phyloP scores from a whole-genome alignment of 2,329 filamentous ascomycete genomes.

The Thermothelomyces thermophilus region DNA sequence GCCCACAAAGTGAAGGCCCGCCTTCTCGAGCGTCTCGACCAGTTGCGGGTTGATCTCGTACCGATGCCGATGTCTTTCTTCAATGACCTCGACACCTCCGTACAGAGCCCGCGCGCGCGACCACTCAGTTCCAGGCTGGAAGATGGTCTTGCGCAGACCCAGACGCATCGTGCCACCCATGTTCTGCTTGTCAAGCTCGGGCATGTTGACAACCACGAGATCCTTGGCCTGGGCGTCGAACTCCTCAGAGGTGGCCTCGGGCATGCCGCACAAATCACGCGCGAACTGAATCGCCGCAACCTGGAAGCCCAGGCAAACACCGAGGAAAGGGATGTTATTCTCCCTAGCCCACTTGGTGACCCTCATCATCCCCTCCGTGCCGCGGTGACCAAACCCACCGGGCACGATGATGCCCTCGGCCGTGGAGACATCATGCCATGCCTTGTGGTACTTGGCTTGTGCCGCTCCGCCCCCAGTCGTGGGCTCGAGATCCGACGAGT shows the following conservation, averaged over 20 bases:
- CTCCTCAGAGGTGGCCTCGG: slow-evolving; percentile 50
- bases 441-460: slow-evolving; percentile 72
- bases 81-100: slow-evolving; percentile 42
- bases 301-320: slow-evolving; percentile 62
- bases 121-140: slow-evolving; percentile 65
- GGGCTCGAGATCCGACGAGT: slow-evolving; percentile 76
- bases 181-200: slow-evolving; percentile 64
- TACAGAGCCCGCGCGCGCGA: slow-evolving; percentile 64
- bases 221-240: slow-evolving; percentile 52
- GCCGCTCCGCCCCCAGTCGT: slow-evolving; percentile 47
- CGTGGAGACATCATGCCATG: slow-evolving; percentile 73
- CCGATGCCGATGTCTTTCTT: slow-evolving; percentile 69
- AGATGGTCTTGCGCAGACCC: slow-evolving; percentile 61
- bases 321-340: slow-evolving; percentile 74
- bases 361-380: slow-evolving; percentile 83
- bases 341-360: slow-evolving; percentile 83
- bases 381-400: slow-evolving; percentile 74
- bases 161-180: slow-evolving; percentile 76
- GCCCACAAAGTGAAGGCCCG: slow-evolving; percentile 64
- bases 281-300: slow-evolving; percentile 87
- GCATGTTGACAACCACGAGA: slow-evolving; percentile 84
- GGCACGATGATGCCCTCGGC: slow-evolving; percentile 62
- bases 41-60: slow-evolving; percentile 75
- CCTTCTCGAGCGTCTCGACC: slow-evolving; percentile 54
- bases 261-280: slow-evolving; percentile 63